Evolutionary conservation across 805 yeast species (phyloP), one percentile per base, ranked within the genome.

Genomic region (Spathaspora girioi): DNA sequence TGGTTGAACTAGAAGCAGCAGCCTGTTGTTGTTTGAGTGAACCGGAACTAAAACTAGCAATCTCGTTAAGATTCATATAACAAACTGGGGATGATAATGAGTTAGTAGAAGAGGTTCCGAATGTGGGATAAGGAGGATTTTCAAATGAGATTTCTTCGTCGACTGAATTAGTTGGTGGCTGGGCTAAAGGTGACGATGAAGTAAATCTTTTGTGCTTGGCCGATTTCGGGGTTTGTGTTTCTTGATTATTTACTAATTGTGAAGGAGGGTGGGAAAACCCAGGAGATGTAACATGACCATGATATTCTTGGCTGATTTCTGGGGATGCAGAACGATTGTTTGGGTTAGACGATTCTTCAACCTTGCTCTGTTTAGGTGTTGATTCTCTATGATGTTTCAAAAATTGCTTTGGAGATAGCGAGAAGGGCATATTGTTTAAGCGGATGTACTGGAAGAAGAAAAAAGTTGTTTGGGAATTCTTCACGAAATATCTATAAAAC

Each of bases 71-170:
- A 20, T 45, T 15, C 38, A 31, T 31, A 35, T 29, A 45, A 35
- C 47, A 31, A 9, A 31, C 23, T 10, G 50, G 45, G 14, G 50
- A 48, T 8, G 46, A 11, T 26, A 40, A 29, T 40, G 50, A 48
- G n/a, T 42, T 29, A 3, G 17, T 50, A 11, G 56, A 51, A 9
- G 55, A 52, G 6, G 53, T 47, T 27, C 43, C 18, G 59, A 55
- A 19, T 51, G 45, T 52, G 11, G 43, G 45, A 14, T 46, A 2
- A 6, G 29, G 27, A 14, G 31, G 48, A 32, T 5, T 17, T 31
- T n/a, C 14, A 31, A 31, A 31, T 31, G 5, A 3, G 4, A 31
- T n/a, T 35, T 14, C 15, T 14, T 35, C 19, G 27, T 50, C 49
- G n/a, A 46, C 47, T 23, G 43, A 10, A 43, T 49, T 50, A 27